Percentiles rank a stretch among this genome's conserved stretches.
phyloP scores from a whole-genome alignment of 1,284 basidiomycete genomes.

The Flammula alnicola region DNA sequence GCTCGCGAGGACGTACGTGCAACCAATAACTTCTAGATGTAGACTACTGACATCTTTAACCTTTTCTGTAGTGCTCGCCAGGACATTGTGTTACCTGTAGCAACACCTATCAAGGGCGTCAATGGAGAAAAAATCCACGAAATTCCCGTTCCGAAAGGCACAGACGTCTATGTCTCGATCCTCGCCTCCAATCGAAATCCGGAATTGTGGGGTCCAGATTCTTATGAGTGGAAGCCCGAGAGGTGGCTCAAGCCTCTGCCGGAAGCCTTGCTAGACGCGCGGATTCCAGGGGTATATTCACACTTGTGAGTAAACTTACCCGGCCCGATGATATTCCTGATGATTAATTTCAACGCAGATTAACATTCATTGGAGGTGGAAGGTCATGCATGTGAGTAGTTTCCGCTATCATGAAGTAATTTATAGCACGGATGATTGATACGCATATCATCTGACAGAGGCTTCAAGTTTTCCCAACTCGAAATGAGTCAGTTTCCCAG shows the following conservation, averaged over 20 bases:
- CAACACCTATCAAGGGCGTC: conserved; percentile 25
- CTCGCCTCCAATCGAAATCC: conserved; percentile 41
- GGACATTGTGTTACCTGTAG: conserved; percentile 29
- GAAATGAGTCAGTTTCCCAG: conserved; percentile 30
- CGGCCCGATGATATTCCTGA: background rate
- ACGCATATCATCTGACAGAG: conserved; percentile 9
- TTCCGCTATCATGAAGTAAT: background rate
- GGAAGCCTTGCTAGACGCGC: conserved; percentile 27
- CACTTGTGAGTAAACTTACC: conserved; percentile 30
- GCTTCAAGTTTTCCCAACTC: conserved; percentile 30
- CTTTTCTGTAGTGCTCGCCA: conserved; percentile 22
- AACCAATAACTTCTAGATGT: background rate
- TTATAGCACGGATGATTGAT: background rate
- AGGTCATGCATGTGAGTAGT: conserved; percentile 43
- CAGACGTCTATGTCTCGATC: conserved; percentile 40
- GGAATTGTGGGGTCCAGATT: conserved; percentile 31
- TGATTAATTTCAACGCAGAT: no score
- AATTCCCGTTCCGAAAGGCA: conserved; percentile 33
- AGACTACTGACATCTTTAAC: background rate
- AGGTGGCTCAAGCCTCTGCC: conserved; percentile 42
- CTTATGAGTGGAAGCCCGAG: conserved; percentile 39
- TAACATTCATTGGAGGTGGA: conserved; percentile 45
- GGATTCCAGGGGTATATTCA: conserved; percentile 40
- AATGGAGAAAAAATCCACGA: conserved; percentile 26
- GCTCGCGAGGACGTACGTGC: conserved; percentile 21